Percentiles rank a stretch among this genome's conserved stretches.
phyloP scores from a whole-genome alignment of 2,329 filamentous ascomycete genomes.

The Aspergillus transmontanensis region DNA sequence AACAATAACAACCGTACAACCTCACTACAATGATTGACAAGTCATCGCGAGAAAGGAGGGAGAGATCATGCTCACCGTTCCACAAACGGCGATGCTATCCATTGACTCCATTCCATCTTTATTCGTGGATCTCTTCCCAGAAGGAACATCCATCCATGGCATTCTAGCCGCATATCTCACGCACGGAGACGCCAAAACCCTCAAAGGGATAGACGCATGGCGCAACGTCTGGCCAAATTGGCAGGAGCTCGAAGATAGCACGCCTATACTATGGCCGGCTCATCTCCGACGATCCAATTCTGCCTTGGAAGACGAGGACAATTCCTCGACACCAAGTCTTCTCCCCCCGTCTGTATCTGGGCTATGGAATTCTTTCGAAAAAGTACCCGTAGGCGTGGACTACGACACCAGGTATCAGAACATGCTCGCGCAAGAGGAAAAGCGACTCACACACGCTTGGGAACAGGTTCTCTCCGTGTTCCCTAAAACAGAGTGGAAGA shows the following conservation, averaged over 20 bases:
- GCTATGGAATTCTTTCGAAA: constrained; percentile 33
- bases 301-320: constrained; percentile 20
- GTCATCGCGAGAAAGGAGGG: constrained; percentile 46
- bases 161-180: constrained; percentile 69
- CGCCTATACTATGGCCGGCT: constrained; percentile 60
- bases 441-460: constrained; percentile 57
- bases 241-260: constrained; percentile 59
- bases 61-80: constrained; percentile 66
- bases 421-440: constrained; percentile 53
- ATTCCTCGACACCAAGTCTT: constrained; percentile 22
- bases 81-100: constrained; percentile 63
- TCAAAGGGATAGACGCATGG: constrained; percentile 59
- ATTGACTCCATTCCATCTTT: constrained; percentile 59
- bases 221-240: constrained; percentile 66
- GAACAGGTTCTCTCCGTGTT: constrained; percentile 42
- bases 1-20: not conserved
- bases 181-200: constrained; percentile 48
- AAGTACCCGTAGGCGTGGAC: constrained; percentile 22
- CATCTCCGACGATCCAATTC: constrained; percentile 41
- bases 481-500: constrained; percentile 40
- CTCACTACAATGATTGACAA: not conserved
- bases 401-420: constrained; percentile 39
- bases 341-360: constrained; percentile 42
- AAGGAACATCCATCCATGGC: constrained; percentile 66
- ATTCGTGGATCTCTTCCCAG: constrained; percentile 56